Base-by-base conservation (phyloP, 1,284 basidiomycete species). In the Ustilago tritici region DNA sequence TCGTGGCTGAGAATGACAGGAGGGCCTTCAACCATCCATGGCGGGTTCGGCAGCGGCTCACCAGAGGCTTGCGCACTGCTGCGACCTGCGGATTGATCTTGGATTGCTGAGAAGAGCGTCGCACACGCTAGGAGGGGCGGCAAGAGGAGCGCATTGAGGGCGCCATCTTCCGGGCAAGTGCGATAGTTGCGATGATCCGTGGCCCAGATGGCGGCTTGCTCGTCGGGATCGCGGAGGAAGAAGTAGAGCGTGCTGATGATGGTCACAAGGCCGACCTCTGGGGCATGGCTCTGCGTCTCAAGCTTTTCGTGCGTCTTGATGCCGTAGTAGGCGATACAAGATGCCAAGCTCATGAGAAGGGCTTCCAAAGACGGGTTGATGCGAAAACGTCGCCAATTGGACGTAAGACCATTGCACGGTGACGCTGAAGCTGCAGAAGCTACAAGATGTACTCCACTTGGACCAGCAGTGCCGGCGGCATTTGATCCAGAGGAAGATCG, bases 141-240 rank as follows among this genome's bases (percentile, higher is more conserved):
- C 11, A 82, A 43, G 9, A 83, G 72, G 0, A 83, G 72, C 38
- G 75, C 82, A 23, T 71, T 75, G 38, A 83, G 61, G 28, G 80
- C 78, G 15, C 82, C 82, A 49, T 83, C 82, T 23, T 83, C 82
- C 0, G 61, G 61, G 35, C 78, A 80, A 23, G 64, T 38, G 38
- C 81, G 76, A 43, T 80, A 83, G 49, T 80, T 80, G 61, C 82
- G 76, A 43, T 69, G 70, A 35, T 83, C 80, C 34, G 82, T 83
- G 15, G 80, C 78, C 82, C 80, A 83, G 41, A 83, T 81, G 38
- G 74, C 73, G 12, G 79, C 72, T 36, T 73, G 59, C 57, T 76
- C 75, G 36, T 70, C 61, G 1, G 71, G 70, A 38, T 61, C 46
- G 15, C 77, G 74, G 5, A 79, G 55, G 43, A 81, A 65, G 53